Evolutionary conservation across 176 grass and related monocot species (phyloP), one percentile per base, ranked within the genome.

Genomic region (Bolboschoenus planiculmis): DNA sequence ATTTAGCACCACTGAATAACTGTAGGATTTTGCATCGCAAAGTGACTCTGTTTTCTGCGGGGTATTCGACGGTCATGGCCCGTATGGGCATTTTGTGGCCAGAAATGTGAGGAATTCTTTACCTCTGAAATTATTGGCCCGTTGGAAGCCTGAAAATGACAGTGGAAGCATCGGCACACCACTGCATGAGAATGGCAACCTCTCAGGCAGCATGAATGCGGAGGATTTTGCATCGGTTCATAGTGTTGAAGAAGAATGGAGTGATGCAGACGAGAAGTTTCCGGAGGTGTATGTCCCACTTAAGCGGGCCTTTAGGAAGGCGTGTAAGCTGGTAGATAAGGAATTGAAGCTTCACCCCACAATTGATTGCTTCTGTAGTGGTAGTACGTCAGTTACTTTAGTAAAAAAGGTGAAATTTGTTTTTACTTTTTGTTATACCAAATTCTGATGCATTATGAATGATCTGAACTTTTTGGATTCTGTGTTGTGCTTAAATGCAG

Each of bases 31-130:
- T 88, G 81, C 56, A 15, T 57, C 73, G 15, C 62, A 56, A 67
- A 79, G 20, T 24, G 94, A 91, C 70, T 90, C 90, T 39, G 39
- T 89, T 34, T 97, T 94, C 85, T 97, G 94, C 86, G 94, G 94
- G 73, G 92, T 97, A 83, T 97, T 97, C 82, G 94, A 97, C 33
- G 94, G 94, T 20, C 94, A 97, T 67, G 94, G 94, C 37, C 94
- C 94, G 78, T 87, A 91, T 84, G 94, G 94, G 37, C 94, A 97
- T 92, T 82, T 94, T 9, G 85, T 97, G 9, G 92, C 94, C 10
- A 85, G 86, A 59, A 97, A 89, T 87, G 92, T 97, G 70, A 92
- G 94, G 87, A 90, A 97, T 64, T 88, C 56, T 85, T 91, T 94
- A 24, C 94, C 94, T 88, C 76, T 36, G 1, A 97, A 94, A 68